Percentiles rank a stretch among this genome's conserved stretches.
phyloP scores from a whole-genome alignment of 805 yeast genomes.

The Saccharomycopsis sp. region DNA sequence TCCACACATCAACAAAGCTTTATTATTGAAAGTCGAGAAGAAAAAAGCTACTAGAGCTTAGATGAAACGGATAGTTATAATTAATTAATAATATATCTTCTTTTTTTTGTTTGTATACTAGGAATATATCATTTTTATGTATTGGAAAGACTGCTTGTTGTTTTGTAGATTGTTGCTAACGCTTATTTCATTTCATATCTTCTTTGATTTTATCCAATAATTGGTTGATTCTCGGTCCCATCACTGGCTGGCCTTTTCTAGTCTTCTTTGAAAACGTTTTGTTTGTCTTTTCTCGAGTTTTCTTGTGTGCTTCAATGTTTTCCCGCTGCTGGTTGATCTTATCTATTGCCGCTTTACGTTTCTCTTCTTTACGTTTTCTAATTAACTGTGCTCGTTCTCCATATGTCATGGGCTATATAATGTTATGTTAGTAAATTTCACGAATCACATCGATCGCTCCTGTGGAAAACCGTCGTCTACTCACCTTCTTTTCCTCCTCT shows the following conservation, averaged over 20 bases:
- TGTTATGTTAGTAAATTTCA: constrained; percentile 9
- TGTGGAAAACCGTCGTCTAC: constrained; percentile 16
- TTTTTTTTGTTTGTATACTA: not conserved
- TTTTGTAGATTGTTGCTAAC: not conserved
- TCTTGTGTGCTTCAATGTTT: constrained; percentile 32
- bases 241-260: constrained; percentile 74
- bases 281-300: constrained; percentile 39
- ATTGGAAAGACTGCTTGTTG: not conserved
- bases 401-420: constrained; percentile 26
- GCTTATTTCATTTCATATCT: constrained; percentile 26
- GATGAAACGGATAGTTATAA: not conserved
- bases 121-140: not conserved
- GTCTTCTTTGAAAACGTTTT: constrained; percentile 49
- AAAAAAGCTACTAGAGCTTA: constrained; percentile 28
- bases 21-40: constrained; percentile 70
- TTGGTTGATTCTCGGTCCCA: constrained; percentile 82
- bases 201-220: constrained; percentile 68
- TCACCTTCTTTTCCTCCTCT: constrained; percentile 12
- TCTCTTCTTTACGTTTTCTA: constrained; percentile 38
- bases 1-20: constrained; percentile 85
- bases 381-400: constrained; percentile 35
- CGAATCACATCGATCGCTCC: not conserved
- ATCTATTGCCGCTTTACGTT: constrained; percentile 35
- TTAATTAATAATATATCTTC: not conserved
- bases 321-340: constrained; percentile 30